Evolutionary conservation across 495 filamentous ascomycete species (phyloP), one percentile per base, ranked within the genome.

Genomic region (Neurospora tetraspora): DNA sequence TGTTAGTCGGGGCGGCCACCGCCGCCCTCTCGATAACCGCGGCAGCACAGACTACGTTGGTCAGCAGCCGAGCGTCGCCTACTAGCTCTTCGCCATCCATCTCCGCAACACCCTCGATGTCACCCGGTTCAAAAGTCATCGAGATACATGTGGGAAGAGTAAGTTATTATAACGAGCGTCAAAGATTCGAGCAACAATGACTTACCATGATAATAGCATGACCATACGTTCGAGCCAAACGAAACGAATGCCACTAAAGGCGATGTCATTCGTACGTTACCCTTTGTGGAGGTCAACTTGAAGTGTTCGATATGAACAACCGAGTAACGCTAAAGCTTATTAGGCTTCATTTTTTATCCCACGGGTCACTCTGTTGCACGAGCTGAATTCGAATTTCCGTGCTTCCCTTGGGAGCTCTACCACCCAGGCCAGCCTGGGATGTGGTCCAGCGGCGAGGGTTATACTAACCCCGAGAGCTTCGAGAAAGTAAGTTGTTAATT

Each of bases 111-210:
- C 31, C 76, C 6, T 73, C 39, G 6, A 61, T 45, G 53, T 5
- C 20, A 14, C 34, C 76, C 4, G 75, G 43, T 1, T 68, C 69
- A n/a, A 68, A 70, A 53, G 82, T 79, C 39, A 72, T 78, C 38
- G 72, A 71, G 12, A 75, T 82, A 31, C 69, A 72, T 2, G 81
- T 82, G n/a, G 81, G 81, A 43, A 74, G 72, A 9, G 81, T 82
- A 78, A 16, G 80, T 75, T 6, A 47, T 65, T 34, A 2, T 27
- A 18, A 61, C 23, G 12, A 61, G 53, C 68, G 18, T 14, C 4
- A 43, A 42, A n/a, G 43, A 70, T 43, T 5, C 12, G 5, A 70
- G 31, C 34, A 73, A 42, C 36, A 34, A 27, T n/a, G 47, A 31
- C 73, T 71, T 18, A 72, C 53, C 2, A 71, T 59, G 38, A 47